These are phyloP conservation scores for Eucalyptus cloeziana DNA, from an alignment of 345 rosid genomes.

Conservation along the genomic window DNA sequence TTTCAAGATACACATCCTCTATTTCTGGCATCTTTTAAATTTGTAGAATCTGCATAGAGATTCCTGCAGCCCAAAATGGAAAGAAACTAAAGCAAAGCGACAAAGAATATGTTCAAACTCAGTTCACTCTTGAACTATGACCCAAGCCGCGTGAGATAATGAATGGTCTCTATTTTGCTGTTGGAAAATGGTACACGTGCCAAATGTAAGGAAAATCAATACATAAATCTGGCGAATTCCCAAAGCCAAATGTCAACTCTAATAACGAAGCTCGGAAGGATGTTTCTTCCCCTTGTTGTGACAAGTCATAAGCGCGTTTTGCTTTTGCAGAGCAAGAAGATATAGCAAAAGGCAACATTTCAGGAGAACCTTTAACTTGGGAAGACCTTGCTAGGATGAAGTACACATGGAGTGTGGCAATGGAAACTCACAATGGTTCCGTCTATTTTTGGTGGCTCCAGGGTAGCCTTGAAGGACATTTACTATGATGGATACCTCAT, in stretches of 20 bases:
- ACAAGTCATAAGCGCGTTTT: background rate
- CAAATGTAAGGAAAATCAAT: background rate
- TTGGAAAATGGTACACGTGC: background rate
- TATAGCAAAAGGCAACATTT: background rate
- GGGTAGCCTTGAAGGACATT: background rate
- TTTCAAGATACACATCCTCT: constrained; percentile 18
- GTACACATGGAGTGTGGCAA: constrained; percentile 25
- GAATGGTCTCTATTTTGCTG: no score
- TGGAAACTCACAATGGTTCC: constrained; percentile 26
- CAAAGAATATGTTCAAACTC: background rate
- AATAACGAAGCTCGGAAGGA: background rate
- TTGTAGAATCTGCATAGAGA: background rate
- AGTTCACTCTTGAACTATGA: background rate
- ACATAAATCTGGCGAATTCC: background rate
- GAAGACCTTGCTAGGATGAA: constrained; percentile 19
- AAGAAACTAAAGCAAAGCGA: background rate
- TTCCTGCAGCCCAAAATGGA: background rate
- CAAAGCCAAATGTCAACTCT: background rate
- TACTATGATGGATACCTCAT: background rate
- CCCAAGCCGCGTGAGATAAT: background rate
- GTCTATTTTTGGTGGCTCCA: background rate
- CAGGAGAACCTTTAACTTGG: constrained; percentile 16
- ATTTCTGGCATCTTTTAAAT: background rate
- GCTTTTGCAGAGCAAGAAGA: constrained; percentile 29
- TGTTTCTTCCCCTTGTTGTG: background rate